These are phyloP conservation scores for Tetragonia tetragonoides DNA, from an alignment of 148 eudicot species.

Conservation along the genomic window DNA sequence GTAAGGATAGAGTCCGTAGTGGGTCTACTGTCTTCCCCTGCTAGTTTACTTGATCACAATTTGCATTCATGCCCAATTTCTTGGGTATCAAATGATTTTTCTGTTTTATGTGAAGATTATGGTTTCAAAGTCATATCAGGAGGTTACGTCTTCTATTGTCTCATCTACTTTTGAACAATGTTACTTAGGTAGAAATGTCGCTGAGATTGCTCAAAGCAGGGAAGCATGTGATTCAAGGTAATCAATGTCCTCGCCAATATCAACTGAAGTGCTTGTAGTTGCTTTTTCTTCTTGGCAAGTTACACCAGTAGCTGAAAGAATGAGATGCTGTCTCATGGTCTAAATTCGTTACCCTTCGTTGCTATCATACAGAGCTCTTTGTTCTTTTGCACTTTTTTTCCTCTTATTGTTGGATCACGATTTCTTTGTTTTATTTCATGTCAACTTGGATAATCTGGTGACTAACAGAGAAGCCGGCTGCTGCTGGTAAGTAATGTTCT, in stretches of 20 bases:
- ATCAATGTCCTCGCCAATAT: neutral
- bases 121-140: neutral
- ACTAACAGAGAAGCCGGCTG: conserved; percentile 89
- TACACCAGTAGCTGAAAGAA: neutral
- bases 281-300: neutral
- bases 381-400: neutral
- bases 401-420: conserved; percentile 6
- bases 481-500: conserved; percentile 63
- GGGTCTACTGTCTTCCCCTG: conserved; percentile 1
- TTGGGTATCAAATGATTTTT: neutral
- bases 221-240: conserved; percentile 98
- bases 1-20: neutral
- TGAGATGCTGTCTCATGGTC: conserved; percentile 1
- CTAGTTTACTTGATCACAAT: neutral
- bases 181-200: conserved; percentile 75
- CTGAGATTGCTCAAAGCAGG: conserved; percentile 80
- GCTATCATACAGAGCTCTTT: neutral
- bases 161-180: neutral
- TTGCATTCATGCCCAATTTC: neutral
- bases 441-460: conserved; percentile 33
- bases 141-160: neutral
- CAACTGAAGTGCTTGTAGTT: neutral
- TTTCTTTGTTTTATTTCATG: conserved; percentile 26
- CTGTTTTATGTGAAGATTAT: neutral
- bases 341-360: neutral